Evolutionary conservation across 768 basidiomycete species (phyloP), one percentile per base, ranked within the genome.

Genomic region (Phanerodontia chrysosporium): DNA sequence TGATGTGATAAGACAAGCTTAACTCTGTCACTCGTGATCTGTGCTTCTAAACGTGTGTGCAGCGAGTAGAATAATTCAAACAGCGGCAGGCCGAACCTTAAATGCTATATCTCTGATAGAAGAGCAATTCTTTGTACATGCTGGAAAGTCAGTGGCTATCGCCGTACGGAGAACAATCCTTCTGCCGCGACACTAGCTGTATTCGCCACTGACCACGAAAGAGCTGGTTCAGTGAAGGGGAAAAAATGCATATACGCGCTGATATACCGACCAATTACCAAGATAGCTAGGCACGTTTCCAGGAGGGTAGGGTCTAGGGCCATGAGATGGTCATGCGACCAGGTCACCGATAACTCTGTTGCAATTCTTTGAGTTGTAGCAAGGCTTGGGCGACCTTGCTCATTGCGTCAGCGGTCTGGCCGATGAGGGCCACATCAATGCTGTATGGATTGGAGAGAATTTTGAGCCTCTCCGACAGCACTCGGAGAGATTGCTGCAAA

Each of bases 361-460:
- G 82, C 54, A 89, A 71, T 56, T 83, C 77, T 58, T 79, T 82
- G 55, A 89, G 79, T 58, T 86, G 79, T 9, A 73, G 72, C 60
- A 90, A 72, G 6, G 89, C 87, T 58, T 81, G 78, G 1, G 82
- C 76, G 8, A 87, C 82, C 67, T 88, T 89, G 45, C 74, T 70
- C 29, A 92, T 86, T 1, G 86, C 81, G 62, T 90, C 87, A n/a
- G 89, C 87, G 16, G 81, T 82, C 48, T 74, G 71, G 42, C 78
- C 80, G 51, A 92, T 80, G 4, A 79, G 73, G 24, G 65, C 52
- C 30, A 78, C 75, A 65, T 90, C 86, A 21, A 75, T 57, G 39
- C 62, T 62, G 9, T 71, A 65, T 30, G 69, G 69, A n/a, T 71
- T 67, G 5, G 82, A 75, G n/a, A 83, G 70, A 13, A 72, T 62